phyloP scores from a whole-genome alignment of 805 yeast genomes.

The Cyberlindnera americana region DNA sequence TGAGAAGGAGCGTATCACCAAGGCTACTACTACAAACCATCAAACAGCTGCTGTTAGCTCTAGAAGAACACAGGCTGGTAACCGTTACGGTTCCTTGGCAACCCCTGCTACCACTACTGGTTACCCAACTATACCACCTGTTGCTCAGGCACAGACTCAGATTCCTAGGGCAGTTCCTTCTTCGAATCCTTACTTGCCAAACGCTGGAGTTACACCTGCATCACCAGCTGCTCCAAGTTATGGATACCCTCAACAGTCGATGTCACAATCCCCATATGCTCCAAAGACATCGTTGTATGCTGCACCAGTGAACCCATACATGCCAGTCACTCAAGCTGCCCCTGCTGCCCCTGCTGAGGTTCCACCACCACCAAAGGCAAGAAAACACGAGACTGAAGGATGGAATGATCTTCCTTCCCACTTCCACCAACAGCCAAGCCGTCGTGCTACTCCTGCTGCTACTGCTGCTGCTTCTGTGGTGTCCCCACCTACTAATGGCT shows the following conservation, averaged over 20 bases:
- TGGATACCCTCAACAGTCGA: conserved; percentile 15
- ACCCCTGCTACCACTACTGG: conserved; percentile 13
- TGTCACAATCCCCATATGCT: conserved; percentile 11
- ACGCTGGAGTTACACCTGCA: conserved; percentile 11
- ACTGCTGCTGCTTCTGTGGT: conserved; percentile 36
- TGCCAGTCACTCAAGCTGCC: conserved; percentile 23
- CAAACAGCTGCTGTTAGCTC: conserved; percentile 19
- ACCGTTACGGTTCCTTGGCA: conserved; percentile 21
- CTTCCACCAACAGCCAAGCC: conserved; percentile 35
- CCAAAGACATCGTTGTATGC: conserved; percentile 11
- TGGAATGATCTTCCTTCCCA: conserved; percentile 69
- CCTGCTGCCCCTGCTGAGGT: conserved; percentile 15
- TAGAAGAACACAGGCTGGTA: conserved; percentile 13
- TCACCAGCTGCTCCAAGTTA: conserved; percentile 13
- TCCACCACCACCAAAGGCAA: conserved; percentile 30
- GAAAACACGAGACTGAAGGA: conserved; percentile 54
- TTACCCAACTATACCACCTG: conserved; percentile 6
- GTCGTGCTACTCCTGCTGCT: conserved; percentile 46
- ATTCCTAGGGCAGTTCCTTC: conserved; percentile 12
- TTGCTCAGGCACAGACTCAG: conserved; percentile 10
- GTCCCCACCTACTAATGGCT: conserved; percentile 21
- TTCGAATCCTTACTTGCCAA: conserved; percentile 18
- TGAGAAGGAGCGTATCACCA: conserved; percentile 76
- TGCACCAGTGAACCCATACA: conserved; percentile 33
- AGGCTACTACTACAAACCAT: conserved; percentile 50